Conservation (phyloP, 2,329 filamentous ascomycete species). For the Pseudophaeomoniella oleicola region DNA sequence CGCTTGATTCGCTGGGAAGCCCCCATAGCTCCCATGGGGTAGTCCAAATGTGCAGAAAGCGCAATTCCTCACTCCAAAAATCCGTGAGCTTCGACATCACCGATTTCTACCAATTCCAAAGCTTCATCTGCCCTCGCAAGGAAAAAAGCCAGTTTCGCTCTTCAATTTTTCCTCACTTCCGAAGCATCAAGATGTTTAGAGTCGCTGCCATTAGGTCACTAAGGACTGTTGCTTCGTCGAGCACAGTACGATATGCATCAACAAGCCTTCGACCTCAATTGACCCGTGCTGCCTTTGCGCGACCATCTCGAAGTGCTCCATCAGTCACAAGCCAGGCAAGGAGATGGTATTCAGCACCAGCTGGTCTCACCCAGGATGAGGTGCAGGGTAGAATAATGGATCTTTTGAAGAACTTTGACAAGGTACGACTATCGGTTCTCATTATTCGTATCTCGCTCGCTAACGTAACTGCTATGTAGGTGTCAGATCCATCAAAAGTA, state of each 20-base stretch:
- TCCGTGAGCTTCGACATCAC: conserved; percentile 8
- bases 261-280: conserved; percentile 39
- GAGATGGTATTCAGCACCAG: conserved; percentile 74
- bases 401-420: conserved; percentile 91
- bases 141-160: conserved; percentile 3
- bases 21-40: neutral
- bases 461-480: too few relatives aligned
- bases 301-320: conserved; percentile 45
- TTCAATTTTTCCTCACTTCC: conserved; percentile 18
- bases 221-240: conserved; percentile 7
- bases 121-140: neutral
- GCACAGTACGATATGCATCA: neutral
- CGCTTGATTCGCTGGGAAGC: neutral
- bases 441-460: too few relatives aligned
- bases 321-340: conserved; percentile 52
- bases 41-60: neutral
- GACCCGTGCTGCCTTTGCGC: conserved; percentile 41
- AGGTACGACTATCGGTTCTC: too few relatives aligned
- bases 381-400: conserved; percentile 86
- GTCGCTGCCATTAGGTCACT: conserved; percentile 69
- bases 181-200: conserved; percentile 58
- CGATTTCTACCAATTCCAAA: conserved; percentile 5
- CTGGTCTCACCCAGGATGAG: conserved; percentile 65
- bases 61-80: neutral
- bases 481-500: conserved; percentile 43